Evolutionary conservation across 331 rosid genomes (phyloP).

Genomic region (Erythrophleum ivorense): DNA sequence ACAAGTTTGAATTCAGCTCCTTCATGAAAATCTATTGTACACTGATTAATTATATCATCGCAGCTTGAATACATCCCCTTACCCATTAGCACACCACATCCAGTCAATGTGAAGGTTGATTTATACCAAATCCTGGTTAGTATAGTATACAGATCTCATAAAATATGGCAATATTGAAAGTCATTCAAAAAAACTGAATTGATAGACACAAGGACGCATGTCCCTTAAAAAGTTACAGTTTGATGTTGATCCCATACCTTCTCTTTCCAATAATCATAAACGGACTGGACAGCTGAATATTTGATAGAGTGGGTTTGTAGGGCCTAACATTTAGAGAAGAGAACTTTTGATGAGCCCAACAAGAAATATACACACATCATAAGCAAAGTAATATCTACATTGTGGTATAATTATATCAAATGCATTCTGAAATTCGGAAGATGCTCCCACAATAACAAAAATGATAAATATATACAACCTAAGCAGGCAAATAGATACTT

Average conservation of each 20-base stretch:
- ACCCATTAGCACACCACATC: slow-evolving; percentile 32
- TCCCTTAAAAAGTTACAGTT: slow-evolving; percentile 21
- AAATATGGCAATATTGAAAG: slow-evolving; percentile 31
- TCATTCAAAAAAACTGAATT: slow-evolving; percentile 33
- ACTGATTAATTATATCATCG: slow-evolving; percentile 6
- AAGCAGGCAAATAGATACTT: neutral
- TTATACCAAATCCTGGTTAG: slow-evolving; percentile 26
- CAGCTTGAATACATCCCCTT: slow-evolving; percentile 12
- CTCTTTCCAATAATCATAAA: slow-evolving; percentile 89
- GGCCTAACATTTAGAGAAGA: slow-evolving; percentile 58
- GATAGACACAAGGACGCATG: slow-evolving; percentile 21
- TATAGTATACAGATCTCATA: slow-evolving; percentile 37
- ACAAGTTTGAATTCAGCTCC: slow-evolving; percentile 26
- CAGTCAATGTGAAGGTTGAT: slow-evolving; percentile 26
- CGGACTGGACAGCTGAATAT: slow-evolving; percentile 60
- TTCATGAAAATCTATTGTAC: slow-evolving; percentile 22
- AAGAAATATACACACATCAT: slow-evolving; percentile 30
- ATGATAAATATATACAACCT: slow-evolving; percentile 2
- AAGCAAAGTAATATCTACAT: slow-evolving; percentile 20
- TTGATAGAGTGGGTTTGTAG: slow-evolving; percentile 66
- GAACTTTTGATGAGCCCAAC: slow-evolving; percentile 36
- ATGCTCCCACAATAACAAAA: slow-evolving; percentile 21
- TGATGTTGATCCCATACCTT: slow-evolving; percentile 62
- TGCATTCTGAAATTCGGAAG: slow-evolving; percentile 34
- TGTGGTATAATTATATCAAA: slow-evolving; percentile 23